These are phyloP conservation scores for Wallacemonas rigidus DNA, from an alignment of 208 protist species.

Conservation along the genomic window DNA sequence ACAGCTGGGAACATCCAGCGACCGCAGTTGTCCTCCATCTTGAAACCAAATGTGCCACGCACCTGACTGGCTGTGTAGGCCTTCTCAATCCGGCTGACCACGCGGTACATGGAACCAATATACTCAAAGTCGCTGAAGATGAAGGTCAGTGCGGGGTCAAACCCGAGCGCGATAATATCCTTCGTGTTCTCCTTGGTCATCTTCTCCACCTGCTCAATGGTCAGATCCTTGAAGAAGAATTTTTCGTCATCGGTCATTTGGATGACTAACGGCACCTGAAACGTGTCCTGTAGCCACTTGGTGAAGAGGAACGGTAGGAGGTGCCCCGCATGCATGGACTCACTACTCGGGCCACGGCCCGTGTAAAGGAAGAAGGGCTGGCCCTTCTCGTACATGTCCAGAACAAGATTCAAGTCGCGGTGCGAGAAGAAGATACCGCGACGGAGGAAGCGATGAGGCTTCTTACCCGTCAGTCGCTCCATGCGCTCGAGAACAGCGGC, in stretches of 20 bases:
- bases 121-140: slow-evolving; percentile 99
- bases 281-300: slow-evolving; percentile 99
- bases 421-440: slow-evolving; percentile 99
- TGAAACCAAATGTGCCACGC: slow-evolving; percentile 97
- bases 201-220: slow-evolving; percentile 91
- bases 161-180: slow-evolving; percentile 99
- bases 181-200: slow-evolving; percentile 97
- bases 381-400: slow-evolving; percentile 96
- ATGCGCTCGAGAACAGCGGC: slow-evolving; percentile 83
- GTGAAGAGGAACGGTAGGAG: slow-evolving; percentile 99
- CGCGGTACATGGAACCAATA: slow-evolving; percentile 95
- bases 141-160: slow-evolving; percentile 99
- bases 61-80: slow-evolving; percentile 95
- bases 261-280: slow-evolving; percentile 98
- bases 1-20: slow-evolving; percentile 98
- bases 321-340: slow-evolving; percentile 99
- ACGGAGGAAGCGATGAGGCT: slow-evolving; percentile 89
- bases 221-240: slow-evolving; percentile 98
- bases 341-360: slow-evolving; percentile 97
- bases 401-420: slow-evolving; percentile 96
- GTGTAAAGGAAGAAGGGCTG: slow-evolving; percentile 99
- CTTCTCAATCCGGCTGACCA: slow-evolving; percentile 96
- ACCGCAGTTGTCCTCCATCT: slow-evolving; percentile 95
- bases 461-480: slow-evolving; percentile 83
- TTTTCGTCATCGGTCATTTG: slow-evolving; percentile 99